Evolutionary conservation across 257 asterid species (phyloP), one percentile per base, ranked within the genome.

Genomic region (Nicotiana knightiana): DNA sequence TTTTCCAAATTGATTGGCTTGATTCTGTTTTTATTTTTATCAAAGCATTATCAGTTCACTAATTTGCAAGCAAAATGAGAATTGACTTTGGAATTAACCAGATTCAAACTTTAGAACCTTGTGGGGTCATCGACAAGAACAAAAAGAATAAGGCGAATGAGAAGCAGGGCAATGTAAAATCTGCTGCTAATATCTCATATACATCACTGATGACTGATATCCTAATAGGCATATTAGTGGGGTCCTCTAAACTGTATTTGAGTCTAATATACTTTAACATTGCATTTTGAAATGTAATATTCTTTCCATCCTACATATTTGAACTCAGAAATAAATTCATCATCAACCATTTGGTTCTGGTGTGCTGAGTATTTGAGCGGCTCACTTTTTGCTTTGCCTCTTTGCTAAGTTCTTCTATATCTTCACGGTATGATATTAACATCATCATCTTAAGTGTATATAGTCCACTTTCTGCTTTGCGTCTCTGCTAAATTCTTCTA

Each of bases 1-100:
- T 70, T 70, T 71, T 71, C 78, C 78, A 43, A 43, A 43, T 21
- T 24, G 59, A n/a, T 70, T 70, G 53, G 58, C 77, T 70, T 58
- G 21, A 70, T 28, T 10, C 18, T 39, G 57, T 39, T 39, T n/a
- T n/a, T 9, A 0, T 43, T 70, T 11, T 70, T 46, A 5, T 43
- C 57, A 12, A 70, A 43, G 59, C 21, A 21, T 71, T 71, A 21
- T 43, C 13, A n/a, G 59, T 71, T 70, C 5, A 71, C 59, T 43
- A 21, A 33, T 71, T 71, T 46, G 13, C 35, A 11, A 71, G 35
- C 35, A 70, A 65, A 63, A 68, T 46, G 59, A 10, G 13, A 71
- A 71, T 21, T 70, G 21, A 21, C 35, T 46, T 39, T 39, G 59
- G n/a, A 3, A 71, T 4, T 46, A 39, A 71, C 59, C 35, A 46